Percentiles rank a stretch among this genome's conserved stretches.
Conservation (phyloP, 78 protist genomes). For the Thecamonas trahens region DNA sequence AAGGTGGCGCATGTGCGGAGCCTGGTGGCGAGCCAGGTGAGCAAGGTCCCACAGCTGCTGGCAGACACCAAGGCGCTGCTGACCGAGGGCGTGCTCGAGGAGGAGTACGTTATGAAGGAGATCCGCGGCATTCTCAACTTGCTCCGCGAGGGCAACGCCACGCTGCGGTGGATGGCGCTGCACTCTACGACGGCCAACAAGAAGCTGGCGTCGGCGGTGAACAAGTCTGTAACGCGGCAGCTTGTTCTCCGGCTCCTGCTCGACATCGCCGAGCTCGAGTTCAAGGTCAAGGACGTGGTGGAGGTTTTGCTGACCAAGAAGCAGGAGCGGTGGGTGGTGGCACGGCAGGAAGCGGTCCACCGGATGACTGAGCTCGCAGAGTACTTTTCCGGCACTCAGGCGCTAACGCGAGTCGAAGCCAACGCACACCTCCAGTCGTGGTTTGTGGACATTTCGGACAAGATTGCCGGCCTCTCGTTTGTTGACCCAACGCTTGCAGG, state of each 20-base stretch:
- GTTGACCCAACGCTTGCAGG: conserved; percentile 70
- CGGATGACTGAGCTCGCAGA: conserved; percentile 68
- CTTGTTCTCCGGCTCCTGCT: conserved; percentile 54
- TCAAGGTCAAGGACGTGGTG: conserved; percentile 37
- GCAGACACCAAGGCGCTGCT: conserved; percentile 19
- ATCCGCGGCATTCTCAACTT: conserved; percentile 41
- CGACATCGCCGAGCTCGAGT: conserved; percentile 85
- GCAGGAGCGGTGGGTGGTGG: conserved; percentile 68
- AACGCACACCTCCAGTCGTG: conserved; percentile 80
- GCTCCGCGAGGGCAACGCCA: conserved; percentile 78
- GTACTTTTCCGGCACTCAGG: conserved; percentile 79
- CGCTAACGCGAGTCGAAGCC: conserved; percentile 64
- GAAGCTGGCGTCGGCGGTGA: conserved; percentile 22
- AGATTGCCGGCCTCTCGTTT: conserved; percentile 61
- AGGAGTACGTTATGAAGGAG: conserved; percentile 76
- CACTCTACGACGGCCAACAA: conserved; percentile 47
- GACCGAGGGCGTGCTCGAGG: conserved; percentile 73
- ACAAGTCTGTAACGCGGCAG: conserved; percentile 11
- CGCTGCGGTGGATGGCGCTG: conserved; percentile 83
- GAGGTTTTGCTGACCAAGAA: conserved; percentile 24
- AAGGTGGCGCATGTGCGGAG: conserved; percentile 11
- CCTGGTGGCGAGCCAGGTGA: neutral
- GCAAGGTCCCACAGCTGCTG: neutral
- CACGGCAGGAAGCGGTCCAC: conserved; percentile 31
- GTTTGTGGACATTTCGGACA: conserved; percentile 63